Evolutionary conservation across 768 basidiomycete species (phyloP), one percentile per base, ranked within the genome.

Genomic region (Goffeauzyma gilvescens): DNA sequence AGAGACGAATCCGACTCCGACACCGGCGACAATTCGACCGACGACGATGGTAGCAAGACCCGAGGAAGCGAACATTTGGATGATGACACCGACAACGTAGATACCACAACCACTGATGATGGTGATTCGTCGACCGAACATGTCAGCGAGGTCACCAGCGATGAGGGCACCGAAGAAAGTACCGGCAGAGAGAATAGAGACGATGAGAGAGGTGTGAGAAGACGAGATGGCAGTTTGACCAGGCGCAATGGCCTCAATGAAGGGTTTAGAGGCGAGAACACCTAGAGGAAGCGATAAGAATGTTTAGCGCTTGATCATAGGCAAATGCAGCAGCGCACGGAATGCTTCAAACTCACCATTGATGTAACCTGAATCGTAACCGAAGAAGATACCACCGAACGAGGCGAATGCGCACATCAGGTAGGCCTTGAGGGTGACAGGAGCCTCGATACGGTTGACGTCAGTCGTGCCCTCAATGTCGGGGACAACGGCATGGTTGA

Each of bases 391-490:
- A 55, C 45, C 45, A 42, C 61, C 61, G 44, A 63, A 63, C 4
- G 57, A 55, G 10, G 61, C 61, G 32, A 63, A 63, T 36, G 57
- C 57, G 50, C 61, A 60, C 32, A 63, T 52, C 10, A 55, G 32
- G 45, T 57, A 57, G 22, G 59, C 64, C 55, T 66, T 66, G 44
- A 58, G 25, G 17, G 66, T 67, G 34, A 67, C 63, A 7, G 66
- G 66, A 17, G 66, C 66, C 50, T 67, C 66, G 35, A 67, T 55
- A n/a, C n/a, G n/a, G 17, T n/a, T n/a, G n/a, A n/a, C n/a, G n/a
- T n/a, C n/a, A n/a, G n/a, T n/a, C n/a, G n/a, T n/a, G n/a, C n/a
- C n/a, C n/a, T n/a, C n/a, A n/a, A n/a, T n/a, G n/a, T n/a, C n/a
- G n/a, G n/a, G n/a, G n/a, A n/a, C n/a, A n/a, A n/a, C n/a, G n/a